Evolutionary conservation across 768 basidiomycete species (phyloP).

Genomic region (Butyriboletus loyo): DNA sequence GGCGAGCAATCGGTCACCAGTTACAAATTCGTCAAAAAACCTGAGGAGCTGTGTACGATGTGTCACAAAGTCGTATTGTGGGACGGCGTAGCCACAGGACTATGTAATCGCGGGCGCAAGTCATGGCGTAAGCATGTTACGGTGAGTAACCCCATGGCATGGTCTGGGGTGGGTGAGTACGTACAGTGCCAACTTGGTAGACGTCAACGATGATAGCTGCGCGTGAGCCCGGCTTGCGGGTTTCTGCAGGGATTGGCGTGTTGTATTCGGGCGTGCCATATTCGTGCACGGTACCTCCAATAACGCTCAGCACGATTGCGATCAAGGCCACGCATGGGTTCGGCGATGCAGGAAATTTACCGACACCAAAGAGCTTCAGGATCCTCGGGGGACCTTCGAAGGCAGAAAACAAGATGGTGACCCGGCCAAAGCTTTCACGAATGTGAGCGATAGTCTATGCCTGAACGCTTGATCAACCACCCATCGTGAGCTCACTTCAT

Average conservation of each 20-base stretch:
- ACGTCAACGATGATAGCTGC: slow-evolving; percentile 58
- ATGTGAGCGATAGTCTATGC: slow-evolving; percentile 58
- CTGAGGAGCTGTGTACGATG: slow-evolving; percentile 53
- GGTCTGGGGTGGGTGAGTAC: slow-evolving; percentile 9
- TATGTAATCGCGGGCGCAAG: slow-evolving; percentile 21
- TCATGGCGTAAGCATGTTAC: neutral
- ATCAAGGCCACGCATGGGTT: neutral
- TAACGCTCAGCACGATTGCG: neutral
- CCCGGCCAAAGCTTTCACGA: slow-evolving; percentile 60
- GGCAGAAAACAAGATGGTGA: slow-evolving; percentile 58
- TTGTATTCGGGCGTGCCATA: slow-evolving; percentile 62
- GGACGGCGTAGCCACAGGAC: slow-evolving; percentile 69
- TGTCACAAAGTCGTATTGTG: slow-evolving; percentile 54
- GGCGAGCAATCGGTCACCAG: slow-evolving; percentile 31
- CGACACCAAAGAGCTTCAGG: slow-evolving; percentile 52
- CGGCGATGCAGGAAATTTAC: slow-evolving; percentile 27
- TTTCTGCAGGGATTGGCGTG: slow-evolving; percentile 43
- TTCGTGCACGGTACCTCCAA: slow-evolving; percentile 55
- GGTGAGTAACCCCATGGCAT: neutral
- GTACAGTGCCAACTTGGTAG: slow-evolving; percentile 48
- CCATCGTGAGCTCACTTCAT: neutral
- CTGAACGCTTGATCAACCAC: slow-evolving; percentile 25
- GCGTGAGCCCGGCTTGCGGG: slow-evolving; percentile 55
- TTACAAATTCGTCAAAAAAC: slow-evolving; percentile 41
- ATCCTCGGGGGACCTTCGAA: slow-evolving; percentile 62